These are phyloP conservation scores for Craspedostauros australis DNA, from an alignment of 108 stramenopile species.

Conservation along the genomic window DNA sequence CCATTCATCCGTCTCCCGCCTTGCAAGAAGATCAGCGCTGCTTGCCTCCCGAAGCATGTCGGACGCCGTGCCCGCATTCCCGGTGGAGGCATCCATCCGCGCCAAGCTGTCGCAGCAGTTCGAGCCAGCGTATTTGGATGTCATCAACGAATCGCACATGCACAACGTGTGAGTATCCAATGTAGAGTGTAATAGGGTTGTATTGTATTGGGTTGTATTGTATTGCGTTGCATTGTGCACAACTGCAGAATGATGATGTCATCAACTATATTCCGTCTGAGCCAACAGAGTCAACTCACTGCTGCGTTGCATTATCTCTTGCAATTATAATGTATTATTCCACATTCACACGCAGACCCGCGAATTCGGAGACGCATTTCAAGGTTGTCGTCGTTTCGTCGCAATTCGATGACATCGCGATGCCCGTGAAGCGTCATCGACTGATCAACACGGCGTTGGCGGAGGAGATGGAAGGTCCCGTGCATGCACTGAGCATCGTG, in stretches of 20 bases:
- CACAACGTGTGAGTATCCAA: conserved; percentile 75
- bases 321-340: neutral
- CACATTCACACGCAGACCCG: conserved; percentile 31
- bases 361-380: conserved; percentile 91
- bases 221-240: neutral
- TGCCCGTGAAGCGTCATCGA: conserved; percentile 75
- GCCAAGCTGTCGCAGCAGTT: conserved; percentile 50
- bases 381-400: conserved; percentile 86
- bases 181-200: neutral
- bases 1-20: too few species aligned
- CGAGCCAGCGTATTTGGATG: conserved; percentile 45
- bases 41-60: too few species aligned
- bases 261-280: neutral
- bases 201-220: neutral
- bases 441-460: conserved; percentile 68
- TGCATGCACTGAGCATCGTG: conserved; percentile 92
- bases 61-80: too few species aligned
- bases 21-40: too few species aligned
- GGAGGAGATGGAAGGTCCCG: conserved; percentile 79
- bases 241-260: too few species aligned
- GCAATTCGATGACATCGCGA: conserved; percentile 59
- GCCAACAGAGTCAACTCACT: neutral
- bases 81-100: conserved; percentile 41
- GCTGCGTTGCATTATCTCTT: neutral
- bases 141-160: conserved; percentile 80